A percentile compares a stretch with the other conserved stretches of the same genome.
Evolutionary conservation across 495 filamentous ascomycete species (phyloP).

Genomic region (Corynascus novoguineensis): DNA sequence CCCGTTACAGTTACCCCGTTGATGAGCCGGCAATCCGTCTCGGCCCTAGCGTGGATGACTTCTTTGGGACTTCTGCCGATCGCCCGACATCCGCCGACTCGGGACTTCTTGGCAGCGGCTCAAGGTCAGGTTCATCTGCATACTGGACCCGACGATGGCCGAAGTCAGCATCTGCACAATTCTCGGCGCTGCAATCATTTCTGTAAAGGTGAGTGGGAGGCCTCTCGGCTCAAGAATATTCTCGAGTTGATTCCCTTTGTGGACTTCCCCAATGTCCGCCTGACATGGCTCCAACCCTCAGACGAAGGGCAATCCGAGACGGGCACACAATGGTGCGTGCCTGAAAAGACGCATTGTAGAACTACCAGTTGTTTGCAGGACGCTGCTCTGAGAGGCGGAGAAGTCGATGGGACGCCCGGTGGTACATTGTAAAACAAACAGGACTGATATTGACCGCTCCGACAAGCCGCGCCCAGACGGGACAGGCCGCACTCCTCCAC

Average conservation of each 20-base stretch:
- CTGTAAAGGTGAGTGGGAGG: background rate
- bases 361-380: background rate
- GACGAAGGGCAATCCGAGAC: background rate
- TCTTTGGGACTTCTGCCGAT: conserved; percentile 17
- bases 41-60: background rate
- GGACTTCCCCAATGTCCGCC: background rate
- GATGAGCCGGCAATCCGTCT: conserved; percentile 15
- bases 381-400: background rate
- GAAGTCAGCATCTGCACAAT: background rate
- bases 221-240: background rate
- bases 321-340: background rate
- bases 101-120: conserved; percentile 16
- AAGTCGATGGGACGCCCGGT: background rate
- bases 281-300: background rate
- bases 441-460: background rate
- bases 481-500: conserved; percentile 8
- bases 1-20: background rate
- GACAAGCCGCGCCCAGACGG: conserved; percentile 6
- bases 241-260: background rate
- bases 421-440: background rate
- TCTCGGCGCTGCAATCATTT: background rate
- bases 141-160: conserved; percentile 14
- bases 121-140: background rate
- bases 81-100: conserved; percentile 27
- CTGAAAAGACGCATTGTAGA: background rate